A percentile compares a stretch with the other conserved stretches of the same genome.
phyloP scores from a whole-genome alignment of 202 grass and related monocot species.

The Carex arenaria region DNA sequence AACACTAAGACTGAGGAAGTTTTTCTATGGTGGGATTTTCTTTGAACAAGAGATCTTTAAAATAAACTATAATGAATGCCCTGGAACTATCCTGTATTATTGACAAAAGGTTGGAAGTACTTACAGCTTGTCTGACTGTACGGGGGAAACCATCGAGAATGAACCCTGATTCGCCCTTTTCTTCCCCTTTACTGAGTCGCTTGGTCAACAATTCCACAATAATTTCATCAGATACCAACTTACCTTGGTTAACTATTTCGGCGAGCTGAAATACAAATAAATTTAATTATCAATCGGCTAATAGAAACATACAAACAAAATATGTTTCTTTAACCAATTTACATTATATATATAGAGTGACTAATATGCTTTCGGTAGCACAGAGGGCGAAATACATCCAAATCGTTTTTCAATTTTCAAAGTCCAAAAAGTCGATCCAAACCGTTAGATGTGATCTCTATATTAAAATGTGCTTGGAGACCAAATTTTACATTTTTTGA shows the following conservation, averaged over 20 bases:
- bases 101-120: background rate
- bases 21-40: background rate
- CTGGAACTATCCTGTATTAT: background rate
- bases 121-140: slow-evolving; percentile 89
- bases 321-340: background rate
- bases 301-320: background rate
- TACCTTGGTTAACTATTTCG: slow-evolving; percentile 81
- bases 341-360: too few relatives aligned
- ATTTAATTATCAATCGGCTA: background rate
- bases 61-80: background rate
- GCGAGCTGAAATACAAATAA: slow-evolving; percentile 38
- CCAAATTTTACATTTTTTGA: too few relatives aligned
- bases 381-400: too few relatives aligned
- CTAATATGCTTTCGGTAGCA: too few relatives aligned
- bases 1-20: background rate
- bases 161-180: slow-evolving; percentile 84
- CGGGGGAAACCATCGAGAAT: slow-evolving; percentile 95
- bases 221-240: slow-evolving; percentile 89
- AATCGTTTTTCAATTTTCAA: too few relatives aligned
- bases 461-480: too few relatives aligned
- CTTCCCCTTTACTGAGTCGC: slow-evolving; percentile 64
- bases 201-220: slow-evolving; percentile 76
- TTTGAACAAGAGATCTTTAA: background rate
- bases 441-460: too few relatives aligned
- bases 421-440: too few relatives aligned